Evolutionary conservation across 1,139 yeast genomes (phyloP).

Genomic region (Nakaseomyces nivariensis): DNA sequence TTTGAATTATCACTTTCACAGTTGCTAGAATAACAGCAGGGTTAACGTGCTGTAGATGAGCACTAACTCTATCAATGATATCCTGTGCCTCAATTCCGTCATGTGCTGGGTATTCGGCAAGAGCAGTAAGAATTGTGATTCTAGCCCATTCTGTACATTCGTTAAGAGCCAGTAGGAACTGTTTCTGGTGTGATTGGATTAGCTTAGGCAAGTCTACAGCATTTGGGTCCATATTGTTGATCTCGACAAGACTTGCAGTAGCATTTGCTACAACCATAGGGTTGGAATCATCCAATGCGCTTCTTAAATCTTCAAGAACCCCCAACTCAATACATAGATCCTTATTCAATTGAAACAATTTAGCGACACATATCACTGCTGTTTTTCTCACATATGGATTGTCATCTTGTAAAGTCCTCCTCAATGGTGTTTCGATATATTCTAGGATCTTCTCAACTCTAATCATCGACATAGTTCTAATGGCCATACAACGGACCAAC

Average conservation of each 20-base stretch:
- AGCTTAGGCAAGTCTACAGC: constrained; percentile 29
- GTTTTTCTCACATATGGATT: constrained; percentile 97
- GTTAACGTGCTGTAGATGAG: constrained; percentile 95
- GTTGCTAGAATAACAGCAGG: constrained; percentile 90
- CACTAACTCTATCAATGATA: constrained; percentile 82
- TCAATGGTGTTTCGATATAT: constrained; percentile 83
- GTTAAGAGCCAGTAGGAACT: constrained; percentile 68
- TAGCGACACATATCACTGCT: constrained; percentile 95
- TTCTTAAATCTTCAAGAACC: constrained; percentile 58
- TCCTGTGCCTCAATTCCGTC: constrained; percentile 64
- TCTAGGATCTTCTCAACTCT: constrained; percentile 92
- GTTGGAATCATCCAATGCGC: constrained; percentile 74
- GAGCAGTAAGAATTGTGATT: constrained; percentile 73
- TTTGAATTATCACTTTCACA: constrained; percentile 71
- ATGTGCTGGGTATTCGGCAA: constrained; percentile 56
- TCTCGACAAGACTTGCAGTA: constrained; percentile 74
- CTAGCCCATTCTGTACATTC: constrained; percentile 99
- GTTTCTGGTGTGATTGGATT: constrained; percentile 32
- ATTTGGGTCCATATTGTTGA: constrained; percentile 57
- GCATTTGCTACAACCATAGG: constrained; percentile 98
- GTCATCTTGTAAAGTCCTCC: constrained; percentile 77
- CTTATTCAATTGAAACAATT: constrained; percentile 79
- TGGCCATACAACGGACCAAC: constrained; percentile 87
- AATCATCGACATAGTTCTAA: constrained; percentile 97
- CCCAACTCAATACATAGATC: constrained; percentile 80